These are phyloP conservation scores for Fraxinus floribunda DNA, from an alignment of 305 asterid genomes.

Conservation along the genomic window DNA sequence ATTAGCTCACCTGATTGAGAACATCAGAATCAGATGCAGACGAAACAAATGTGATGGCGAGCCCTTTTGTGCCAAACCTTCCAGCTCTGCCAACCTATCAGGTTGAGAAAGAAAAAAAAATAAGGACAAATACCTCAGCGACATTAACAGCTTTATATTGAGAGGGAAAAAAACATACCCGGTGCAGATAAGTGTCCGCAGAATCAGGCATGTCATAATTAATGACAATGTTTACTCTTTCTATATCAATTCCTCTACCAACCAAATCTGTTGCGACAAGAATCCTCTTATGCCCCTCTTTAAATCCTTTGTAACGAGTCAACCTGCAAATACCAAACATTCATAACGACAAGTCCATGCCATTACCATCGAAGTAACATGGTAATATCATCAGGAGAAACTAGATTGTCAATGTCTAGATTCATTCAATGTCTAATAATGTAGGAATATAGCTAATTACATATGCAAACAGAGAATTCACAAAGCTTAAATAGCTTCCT, in stretches of 20 bases:
- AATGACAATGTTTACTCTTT: slow-evolving; percentile 82
- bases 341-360: not conserved
- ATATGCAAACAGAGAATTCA: not conserved
- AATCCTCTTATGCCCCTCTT: slow-evolving; percentile 89
- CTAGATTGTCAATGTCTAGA: not conserved
- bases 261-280: slow-evolving; percentile 91
- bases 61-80: slow-evolving; percentile 88
- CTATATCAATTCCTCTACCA: slow-evolving; percentile 93
- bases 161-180: slow-evolving; percentile 44
- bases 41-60: slow-evolving; percentile 80
- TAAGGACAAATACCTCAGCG: not conserved
- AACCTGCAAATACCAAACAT: slow-evolving; percentile 37
- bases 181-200: slow-evolving; percentile 83
- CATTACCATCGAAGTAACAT: not conserved
- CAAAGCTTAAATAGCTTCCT: not conserved
- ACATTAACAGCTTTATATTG: not conserved
- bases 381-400: not conserved
- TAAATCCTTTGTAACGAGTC: slow-evolving; percentile 80
- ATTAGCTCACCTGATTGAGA: slow-evolving; percentile 63
- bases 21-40: slow-evolving; percentile 92
- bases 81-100: slow-evolving; percentile 89
- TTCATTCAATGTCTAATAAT: not conserved
- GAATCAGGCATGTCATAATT: slow-evolving; percentile 97
- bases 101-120: not conserved
- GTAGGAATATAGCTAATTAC: not conserved